Base-by-base conservation (phyloP, 495 filamentous ascomycete genomes). In the Schizothecium vesticola region DNA sequence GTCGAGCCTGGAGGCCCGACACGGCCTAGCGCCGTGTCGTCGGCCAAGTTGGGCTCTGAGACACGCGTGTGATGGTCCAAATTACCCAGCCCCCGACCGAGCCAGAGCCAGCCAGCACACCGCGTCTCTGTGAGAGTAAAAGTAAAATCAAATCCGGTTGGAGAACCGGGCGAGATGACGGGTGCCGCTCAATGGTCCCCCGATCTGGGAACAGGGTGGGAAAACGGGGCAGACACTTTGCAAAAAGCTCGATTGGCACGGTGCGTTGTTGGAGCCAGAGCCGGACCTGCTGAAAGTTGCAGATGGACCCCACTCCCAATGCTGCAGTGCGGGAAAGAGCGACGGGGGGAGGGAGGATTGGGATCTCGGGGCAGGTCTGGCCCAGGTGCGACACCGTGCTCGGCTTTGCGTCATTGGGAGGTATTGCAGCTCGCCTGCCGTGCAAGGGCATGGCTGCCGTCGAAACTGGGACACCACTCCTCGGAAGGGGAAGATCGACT, bases 321-420 rank as follows among this genome's bases (percentile, higher is more conserved):
- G 26, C 60, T 31, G 21, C 60, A 3, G 28, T 28, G 26, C 43
- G 60, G 26, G 25, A 28, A 16, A 58, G 24, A 25, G 33, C 24
- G 51, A 24, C 28, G n/a, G 31, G 23, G 57, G 56, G 65, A 51
- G 60, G 23, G 31, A 23, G 59, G 56, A 56, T 56, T 12, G 11
- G 12, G 31, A 58, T 22, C 3, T 25, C 56, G 21, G 22, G 3
- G 23, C 13, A 24, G 33, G 33, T 16, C n/a, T n/a, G n/a, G n/a
- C n/a, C n/a, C n/a, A 5, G 22, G 55, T 58, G 24, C 63, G 4
- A 25, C 24, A 61, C 28, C 31, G 43, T 1, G 26, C 65, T 61
- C 56, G 65, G 57, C 57, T 22, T 61, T 66, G 65, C 65, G 65
- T 66, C 65, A 66, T 66, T 66, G 65, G 65, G 57, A 66, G 56